Percentiles rank a stretch among this genome's conserved stretches.
Conservation (phyloP, 768 basidiomycete species). For the Podaxis sp. region DNA sequence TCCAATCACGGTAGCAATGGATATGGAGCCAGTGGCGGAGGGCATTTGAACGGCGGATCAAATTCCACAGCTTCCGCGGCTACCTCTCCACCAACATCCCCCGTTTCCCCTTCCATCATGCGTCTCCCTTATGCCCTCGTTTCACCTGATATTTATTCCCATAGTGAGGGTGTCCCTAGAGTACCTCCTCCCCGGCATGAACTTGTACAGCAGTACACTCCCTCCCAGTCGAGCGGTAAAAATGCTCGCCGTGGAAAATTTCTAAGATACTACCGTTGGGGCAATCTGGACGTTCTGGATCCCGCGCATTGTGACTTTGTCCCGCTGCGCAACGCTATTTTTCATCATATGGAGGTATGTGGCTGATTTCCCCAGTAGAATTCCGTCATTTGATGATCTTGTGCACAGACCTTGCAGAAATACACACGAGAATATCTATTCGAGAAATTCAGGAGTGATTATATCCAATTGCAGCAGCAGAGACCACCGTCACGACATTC, state of each 20-base stretch:
- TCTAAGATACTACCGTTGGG: constrained; percentile 80
- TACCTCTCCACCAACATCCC: constrained; percentile 68
- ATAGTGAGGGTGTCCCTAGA: constrained; percentile 75
- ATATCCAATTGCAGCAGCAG: constrained; percentile 48
- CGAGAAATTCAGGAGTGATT: constrained; percentile 70
- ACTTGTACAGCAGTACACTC: constrained; percentile 72
- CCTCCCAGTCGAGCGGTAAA: constrained; percentile 44
- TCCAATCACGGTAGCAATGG: constrained; percentile 46
- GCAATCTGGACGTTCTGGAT: constrained; percentile 78
- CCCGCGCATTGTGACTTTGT: constrained; percentile 80
- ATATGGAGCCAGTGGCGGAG: constrained; percentile 4
- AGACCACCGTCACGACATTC: constrained; percentile 47
- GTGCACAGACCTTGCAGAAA: constrained; percentile 72
- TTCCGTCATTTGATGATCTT: constrained; percentile 19
- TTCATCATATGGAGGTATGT: constrained; percentile 87
- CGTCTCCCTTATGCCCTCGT: constrained; percentile 83
- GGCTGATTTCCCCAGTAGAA: constrained; percentile 17
- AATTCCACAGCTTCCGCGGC: constrained; percentile 29
- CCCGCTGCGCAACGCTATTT: constrained; percentile 72
- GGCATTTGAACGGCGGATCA: constrained; percentile 51
- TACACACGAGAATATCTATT: constrained; percentile 84
- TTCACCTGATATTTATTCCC: constrained; percentile 81
- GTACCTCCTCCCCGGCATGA: constrained; percentile 63
- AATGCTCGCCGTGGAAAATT: constrained; percentile 65
- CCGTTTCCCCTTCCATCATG: constrained; percentile 56